Evolutionary conservation across 225 moss, liverwort and hornwort genomes (phyloP).

Genomic region (Sphagnum tenellum): DNA sequence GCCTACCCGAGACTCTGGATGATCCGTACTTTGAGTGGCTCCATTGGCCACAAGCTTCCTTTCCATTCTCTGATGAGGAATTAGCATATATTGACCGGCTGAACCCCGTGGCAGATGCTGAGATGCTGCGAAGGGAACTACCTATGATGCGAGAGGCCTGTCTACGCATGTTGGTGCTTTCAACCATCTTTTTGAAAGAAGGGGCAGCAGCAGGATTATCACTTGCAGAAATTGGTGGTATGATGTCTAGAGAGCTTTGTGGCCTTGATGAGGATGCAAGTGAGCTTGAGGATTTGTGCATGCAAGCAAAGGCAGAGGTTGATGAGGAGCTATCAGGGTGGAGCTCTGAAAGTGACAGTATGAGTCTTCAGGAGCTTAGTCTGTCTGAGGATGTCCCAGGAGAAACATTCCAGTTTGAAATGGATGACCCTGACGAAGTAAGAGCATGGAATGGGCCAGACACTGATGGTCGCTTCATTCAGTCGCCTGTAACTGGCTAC

Average conservation of each 20-base stretch:
- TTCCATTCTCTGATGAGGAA: slow-evolving; percentile 78
- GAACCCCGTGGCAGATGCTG: slow-evolving; percentile 46
- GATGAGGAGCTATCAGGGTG: slow-evolving; percentile 22
- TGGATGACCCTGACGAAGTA: slow-evolving; percentile 53
- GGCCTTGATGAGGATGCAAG: slow-evolving; percentile 75
- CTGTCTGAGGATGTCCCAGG: slow-evolving; percentile 11
- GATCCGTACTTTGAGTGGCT: slow-evolving; percentile 97
- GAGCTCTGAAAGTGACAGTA: slow-evolving; percentile 22
- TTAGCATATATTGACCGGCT: slow-evolving; percentile 60
- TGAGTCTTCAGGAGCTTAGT: slow-evolving; percentile 2
- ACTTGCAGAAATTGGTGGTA: slow-evolving; percentile 83
- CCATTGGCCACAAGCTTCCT: slow-evolving; percentile 89
- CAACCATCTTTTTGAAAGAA: slow-evolving; percentile 69
- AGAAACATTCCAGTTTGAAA: slow-evolving; percentile 61
- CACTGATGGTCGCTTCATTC: slow-evolving; percentile 6
- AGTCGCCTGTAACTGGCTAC: slow-evolving; percentile 22
- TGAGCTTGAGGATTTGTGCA: slow-evolving; percentile 75
- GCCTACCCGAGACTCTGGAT: slow-evolving; percentile 75
- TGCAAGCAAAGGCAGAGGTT: slow-evolving; percentile 35
- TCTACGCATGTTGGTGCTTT: slow-evolving; percentile 64
- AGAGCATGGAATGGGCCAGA: slow-evolving; percentile 25
- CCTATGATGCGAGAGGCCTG: slow-evolving; percentile 75
- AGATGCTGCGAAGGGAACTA: slow-evolving; percentile 55
- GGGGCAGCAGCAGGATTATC: slow-evolving; percentile 69
- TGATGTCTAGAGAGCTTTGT: slow-evolving; percentile 86